A percentile compares a stretch with the other conserved stretches of the same genome.
Evolutionary conservation across 1,139 yeast genomes (phyloP).

Genomic region (Spencermartinsiella ligniputridi): DNA sequence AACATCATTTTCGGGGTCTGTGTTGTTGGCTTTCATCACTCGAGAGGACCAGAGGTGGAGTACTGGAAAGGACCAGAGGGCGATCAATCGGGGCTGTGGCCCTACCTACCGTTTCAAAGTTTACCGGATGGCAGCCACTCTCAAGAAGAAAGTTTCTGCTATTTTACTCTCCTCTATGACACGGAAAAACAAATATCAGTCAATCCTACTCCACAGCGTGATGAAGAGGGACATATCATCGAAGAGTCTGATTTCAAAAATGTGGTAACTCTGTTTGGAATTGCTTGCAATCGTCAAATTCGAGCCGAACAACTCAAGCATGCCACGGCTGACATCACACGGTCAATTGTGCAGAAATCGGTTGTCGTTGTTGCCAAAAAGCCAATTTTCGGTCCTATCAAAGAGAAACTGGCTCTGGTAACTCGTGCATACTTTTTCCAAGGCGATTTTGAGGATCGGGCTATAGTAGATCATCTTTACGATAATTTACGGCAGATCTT

Average conservation of each 20-base stretch:
- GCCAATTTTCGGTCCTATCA: constrained; percentile 80
- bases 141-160: constrained; percentile 89
- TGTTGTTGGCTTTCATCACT: constrained; percentile 89
- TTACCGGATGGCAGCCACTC: constrained; percentile 93
- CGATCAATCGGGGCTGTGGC: constrained; percentile 57
- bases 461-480: constrained; percentile 63
- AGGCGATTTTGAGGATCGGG: constrained; percentile 65
- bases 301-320: constrained; percentile 56
- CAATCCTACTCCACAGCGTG: constrained; percentile 40
- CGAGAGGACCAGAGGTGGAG: constrained; percentile 92
- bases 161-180: constrained; percentile 81
- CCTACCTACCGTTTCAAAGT: constrained; percentile 90
- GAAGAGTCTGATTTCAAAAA: constrained; percentile 38
- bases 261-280: constrained; percentile 79
- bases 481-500: constrained; percentile 59
- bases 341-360: constrained; percentile 89
- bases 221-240: constrained; percentile 31
- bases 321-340: constrained; percentile 63
- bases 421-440: constrained; percentile 85
- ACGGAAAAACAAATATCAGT: constrained; percentile 45
- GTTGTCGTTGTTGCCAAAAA: constrained; percentile 81
- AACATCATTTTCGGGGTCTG: constrained; percentile 72
- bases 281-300: constrained; percentile 87
- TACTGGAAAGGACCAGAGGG: constrained; percentile 76
- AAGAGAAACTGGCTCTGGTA: constrained; percentile 84